Base-by-base conservation (phyloP, 352 stramenopile genomes). In the Globisporangium yorkense region DNA sequence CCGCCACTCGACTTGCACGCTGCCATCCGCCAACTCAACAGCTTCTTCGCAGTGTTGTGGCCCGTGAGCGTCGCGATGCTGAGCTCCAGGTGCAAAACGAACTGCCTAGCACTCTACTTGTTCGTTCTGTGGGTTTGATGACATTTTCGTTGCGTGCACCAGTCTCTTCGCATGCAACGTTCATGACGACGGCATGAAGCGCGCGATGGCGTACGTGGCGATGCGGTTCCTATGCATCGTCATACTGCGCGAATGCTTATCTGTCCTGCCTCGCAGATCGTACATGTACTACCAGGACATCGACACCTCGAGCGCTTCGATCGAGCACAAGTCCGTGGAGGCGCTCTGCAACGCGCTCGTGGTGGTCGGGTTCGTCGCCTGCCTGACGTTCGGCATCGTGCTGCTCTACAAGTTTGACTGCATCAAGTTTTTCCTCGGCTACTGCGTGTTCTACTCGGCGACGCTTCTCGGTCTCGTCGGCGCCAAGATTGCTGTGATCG, bases 251-350 rank as follows among this genome's bases (percentile, higher is more conserved):
- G 13, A 12, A 41, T 16, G 24, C 4, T 12, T 51, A 27, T 3
- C 24, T 50, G 18, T 15, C 10, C 2, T 40, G 37, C 5, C 15
- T n/a, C n/a, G 15, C 51, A 90, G 80, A 24, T 70, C 69, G 48
- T 92, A 90, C 64, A 88, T 92, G 77, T 89, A 87, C 57, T 91
- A 88, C 62, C 76, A 87, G 58, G 71, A 89, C 39, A 83, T 87
- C 56, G 81, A 89, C 56, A 56, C 67, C 1, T 82, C 74, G 8
- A 59, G 35, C 12, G 48, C 62, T 16, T 84, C 75, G 13, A 64
- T 70, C 10, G 54, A 56, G 12, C 65, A 72, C 8, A 88, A 87
- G 53, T 78, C 74, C 9, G 48, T 82, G 10, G 64, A 85, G 51
- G 85, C 83, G 10, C 51, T 94, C 16, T 66, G 82, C 51, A 96